A percentile compares a stretch with the other conserved stretches of the same genome.
Evolutionary conservation across 2,329 filamentous ascomycete species (phyloP).

Genomic region (Penicillium capsulatum): DNA sequence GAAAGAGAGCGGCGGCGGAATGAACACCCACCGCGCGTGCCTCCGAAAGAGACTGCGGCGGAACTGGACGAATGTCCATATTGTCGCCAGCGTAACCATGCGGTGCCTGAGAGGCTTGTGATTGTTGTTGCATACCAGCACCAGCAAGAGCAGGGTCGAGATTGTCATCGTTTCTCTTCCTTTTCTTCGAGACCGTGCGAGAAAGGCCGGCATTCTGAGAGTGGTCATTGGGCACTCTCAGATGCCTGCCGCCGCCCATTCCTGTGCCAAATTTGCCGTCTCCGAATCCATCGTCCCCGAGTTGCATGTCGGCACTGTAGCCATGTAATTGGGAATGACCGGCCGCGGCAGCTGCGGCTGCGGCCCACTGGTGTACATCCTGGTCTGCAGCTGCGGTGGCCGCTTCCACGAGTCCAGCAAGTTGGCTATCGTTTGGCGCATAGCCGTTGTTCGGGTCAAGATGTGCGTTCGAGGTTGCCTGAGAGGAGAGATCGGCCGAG

Average conservation of each 20-base stretch:
- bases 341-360: slow-evolving; percentile 44
- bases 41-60: slow-evolving; percentile 40
- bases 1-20: slow-evolving; percentile 53
- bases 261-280: slow-evolving; percentile 32
- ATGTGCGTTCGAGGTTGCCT: slow-evolving; percentile 24
- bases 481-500: slow-evolving; percentile 25
- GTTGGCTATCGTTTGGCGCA: slow-evolving; percentile 40
- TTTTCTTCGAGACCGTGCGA: slow-evolving; percentile 37
- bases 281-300: slow-evolving; percentile 39
- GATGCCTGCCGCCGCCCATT: slow-evolving; percentile 25
- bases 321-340: slow-evolving; percentile 41
- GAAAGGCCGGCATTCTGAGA: slow-evolving; percentile 30
- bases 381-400: slow-evolving; percentile 44
- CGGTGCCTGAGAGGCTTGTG: slow-evolving; percentile 22
- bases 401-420: slow-evolving; percentile 45
- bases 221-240: slow-evolving; percentile 28
- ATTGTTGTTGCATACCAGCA: slow-evolving; percentile 27
- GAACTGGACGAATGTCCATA: slow-evolving; percentile 36
- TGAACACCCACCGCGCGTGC: slow-evolving; percentile 50
- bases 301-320: slow-evolving; percentile 38
- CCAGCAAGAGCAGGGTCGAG: slow-evolving; percentile 36
- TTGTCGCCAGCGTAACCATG: slow-evolving; percentile 30
- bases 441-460: slow-evolving; percentile 34
- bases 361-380: slow-evolving; percentile 41
- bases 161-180: slow-evolving; percentile 40